These are phyloP conservation scores for Aureobasidium uvarum DNA, from an alignment of 2,329 filamentous ascomycete species.

Conservation along the genomic window DNA sequence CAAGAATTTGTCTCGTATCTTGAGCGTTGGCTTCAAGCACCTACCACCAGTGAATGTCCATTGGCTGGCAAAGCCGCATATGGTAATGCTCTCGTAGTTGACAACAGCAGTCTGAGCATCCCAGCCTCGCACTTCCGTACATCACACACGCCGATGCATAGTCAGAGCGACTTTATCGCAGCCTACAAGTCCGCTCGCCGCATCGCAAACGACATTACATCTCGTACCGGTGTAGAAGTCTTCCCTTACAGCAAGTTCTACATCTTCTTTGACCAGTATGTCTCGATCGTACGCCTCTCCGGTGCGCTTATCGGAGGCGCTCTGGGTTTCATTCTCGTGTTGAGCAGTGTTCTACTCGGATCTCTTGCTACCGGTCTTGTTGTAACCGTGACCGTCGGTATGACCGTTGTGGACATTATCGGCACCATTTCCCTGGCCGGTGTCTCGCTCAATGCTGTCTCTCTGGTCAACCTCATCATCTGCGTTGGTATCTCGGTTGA, in stretches of 20 bases:
- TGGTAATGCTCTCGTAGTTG: slow-evolving; percentile 76
- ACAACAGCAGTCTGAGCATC: slow-evolving; percentile 64
- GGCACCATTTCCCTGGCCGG: slow-evolving; percentile 87
- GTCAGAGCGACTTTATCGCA: slow-evolving; percentile 87
- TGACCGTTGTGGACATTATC: slow-evolving; percentile 93
- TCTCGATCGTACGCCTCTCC: slow-evolving; percentile 77
- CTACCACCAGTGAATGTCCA: slow-evolving; percentile 80
- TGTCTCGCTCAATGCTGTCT: slow-evolving; percentile 92
- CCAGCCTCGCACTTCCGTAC: slow-evolving; percentile 89
- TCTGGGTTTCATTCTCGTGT: slow-evolving; percentile 77
- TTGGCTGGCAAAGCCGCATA: slow-evolving; percentile 88
- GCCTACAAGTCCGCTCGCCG: slow-evolving; percentile 87
- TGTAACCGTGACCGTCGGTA: slow-evolving; percentile 81
- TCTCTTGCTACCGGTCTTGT: slow-evolving; percentile 77
- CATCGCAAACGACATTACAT: slow-evolving; percentile 73
- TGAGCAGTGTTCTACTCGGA: slow-evolving; percentile 78
- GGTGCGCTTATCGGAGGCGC: slow-evolving; percentile 77
- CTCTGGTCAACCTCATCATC: slow-evolving; percentile 93
- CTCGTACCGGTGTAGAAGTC: slow-evolving; percentile 71
- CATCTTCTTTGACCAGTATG: slow-evolving; percentile 98
- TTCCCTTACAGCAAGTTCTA: slow-evolving; percentile 99
- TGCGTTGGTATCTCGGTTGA: slow-evolving; percentile 96
- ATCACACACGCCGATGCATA: slow-evolving; percentile 79
- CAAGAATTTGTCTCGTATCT: slow-evolving; percentile 88
- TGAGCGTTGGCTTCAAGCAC: slow-evolving; percentile 74